Base-by-base conservation (phyloP, 768 basidiomycete genomes). In the Calocybe cyanea region DNA sequence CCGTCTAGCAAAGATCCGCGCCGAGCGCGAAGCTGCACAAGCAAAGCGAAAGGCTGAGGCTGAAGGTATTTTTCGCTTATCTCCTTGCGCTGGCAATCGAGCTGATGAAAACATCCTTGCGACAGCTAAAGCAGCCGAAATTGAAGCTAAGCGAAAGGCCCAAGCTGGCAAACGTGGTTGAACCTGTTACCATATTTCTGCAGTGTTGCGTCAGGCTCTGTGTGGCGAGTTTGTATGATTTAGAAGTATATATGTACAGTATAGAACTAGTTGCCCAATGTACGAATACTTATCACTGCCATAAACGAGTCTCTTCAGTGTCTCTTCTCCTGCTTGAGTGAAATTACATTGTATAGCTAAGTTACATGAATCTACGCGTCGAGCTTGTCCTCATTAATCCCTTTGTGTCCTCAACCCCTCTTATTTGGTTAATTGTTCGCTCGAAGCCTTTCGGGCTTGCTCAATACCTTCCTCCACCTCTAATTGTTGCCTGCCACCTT, bases 21-120 rank as follows among this genome's bases (percentile, higher is more conserved):
- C 81, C 45, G 90, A 95, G 49, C 85, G 94, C 40, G 93, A 93
- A 51, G 86, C 81, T 33, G 92, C 93, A 1, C 83, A 83, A 38
- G 88, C 87, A 1, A 89, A 86, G 75, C 73, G 93, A 45, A 82
- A 90, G 68, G 93, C 93, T 0, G 94, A 95, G 60, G 75, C 82
- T 4, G 90, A 92, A 55, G 89, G 92, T 92, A 43, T 25, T 73
- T 59, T 10, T 28, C 28, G 11, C 1, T 31, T 36, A 18, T 38
- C 15, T 38, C 21, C 15, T 6, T 11, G 17, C 11, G 11, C 18
- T 6, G 15, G 25, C n/a, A n/a, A 32, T 38, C 11, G 14, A 30
- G 10, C 23, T 23, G 14, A 38, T 18, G 33, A 5, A 28, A 28
- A 11, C 37, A 47, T 23, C 15, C 45, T 23, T 30, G 7, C 17